These are phyloP conservation scores for Dillenia suffruticosa DNA, from an alignment of 164 flowering plant species.

Conservation along the genomic window DNA sequence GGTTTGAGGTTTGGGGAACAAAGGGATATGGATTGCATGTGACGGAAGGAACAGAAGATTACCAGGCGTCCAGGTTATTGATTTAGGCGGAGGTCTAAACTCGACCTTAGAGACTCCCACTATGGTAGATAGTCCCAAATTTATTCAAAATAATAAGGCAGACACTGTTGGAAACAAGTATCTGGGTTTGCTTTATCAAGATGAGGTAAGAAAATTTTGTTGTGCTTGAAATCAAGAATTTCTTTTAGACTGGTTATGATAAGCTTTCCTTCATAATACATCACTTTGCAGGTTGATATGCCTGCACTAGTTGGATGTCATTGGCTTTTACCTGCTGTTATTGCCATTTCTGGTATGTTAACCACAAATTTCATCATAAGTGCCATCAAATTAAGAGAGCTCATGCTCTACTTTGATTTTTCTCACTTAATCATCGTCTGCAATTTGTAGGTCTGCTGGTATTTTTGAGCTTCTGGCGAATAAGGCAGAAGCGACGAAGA, in stretches of 20 bases:
- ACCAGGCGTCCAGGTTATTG: constrained; percentile 66
- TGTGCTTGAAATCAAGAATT: not conserved
- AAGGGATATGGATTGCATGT: constrained; percentile 71
- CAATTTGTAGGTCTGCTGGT: constrained; percentile 59
- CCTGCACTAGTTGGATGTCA: constrained; percentile 60
- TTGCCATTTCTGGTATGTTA: constrained; percentile 61
- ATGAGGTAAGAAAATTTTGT: constrained; percentile 55
- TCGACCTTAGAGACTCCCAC: constrained; percentile 25
- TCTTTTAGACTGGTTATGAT: not conserved
- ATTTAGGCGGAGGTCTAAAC: constrained; percentile 51
- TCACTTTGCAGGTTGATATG: constrained; percentile 60
- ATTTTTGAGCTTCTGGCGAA: constrained; percentile 67
- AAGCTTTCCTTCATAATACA: not conserved
- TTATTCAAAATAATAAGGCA: constrained; percentile 13
- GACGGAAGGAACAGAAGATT: constrained; percentile 61
- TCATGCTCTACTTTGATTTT: not conserved
- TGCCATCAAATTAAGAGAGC: not conserved
- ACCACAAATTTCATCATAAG: not conserved
- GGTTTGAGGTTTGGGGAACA: constrained; percentile 92
- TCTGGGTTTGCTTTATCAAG: constrained; percentile 53
- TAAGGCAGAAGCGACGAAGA: constrained; percentile 72
- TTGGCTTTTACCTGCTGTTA: constrained; percentile 72
- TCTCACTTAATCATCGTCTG: not conserved
- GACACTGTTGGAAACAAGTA: constrained; percentile 39
- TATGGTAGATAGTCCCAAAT: constrained; percentile 12